Base-by-base conservation (phyloP, 805 yeast genomes). In the Brettanomyces anomalus region DNA sequence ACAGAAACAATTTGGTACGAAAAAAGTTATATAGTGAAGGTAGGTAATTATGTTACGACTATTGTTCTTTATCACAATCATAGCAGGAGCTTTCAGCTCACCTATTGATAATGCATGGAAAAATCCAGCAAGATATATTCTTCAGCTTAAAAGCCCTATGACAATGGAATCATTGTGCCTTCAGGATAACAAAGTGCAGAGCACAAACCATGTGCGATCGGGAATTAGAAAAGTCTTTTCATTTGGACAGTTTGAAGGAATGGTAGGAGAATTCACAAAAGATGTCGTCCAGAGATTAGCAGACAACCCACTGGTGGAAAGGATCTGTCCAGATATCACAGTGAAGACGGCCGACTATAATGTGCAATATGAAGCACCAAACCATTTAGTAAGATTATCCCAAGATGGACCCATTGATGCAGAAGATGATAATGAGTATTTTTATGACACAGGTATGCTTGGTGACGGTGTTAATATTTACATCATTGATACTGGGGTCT, bases 401-500 rank as follows among this genome's bases (percentile, higher is more conserved):
- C 77, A 78, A 47, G 62, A 68, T 21, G 62, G 54, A 1, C 57
- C 55, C 2, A 59, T 55, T 16, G 42, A 43, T 1, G 40, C 36
- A 5, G 40, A 52, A 10, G 55, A 56, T 8, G 61, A 56, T 26
- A 54, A 26, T 62, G 65, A 68, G 14, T 84, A 75, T 54, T 62
- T 65, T 45, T 83, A 72, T 52, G 74, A 76, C 38, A 55, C 56
- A 0, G 58, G 61, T 0, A 58, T 58, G 20, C 58, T 60, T 37
- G 95, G 95, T 0, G 64, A 66, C 41, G 75, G 71, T 35, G 84
- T 85, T 3, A 73, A 74, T 43, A 90, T 81, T 0, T 88, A 88
- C 57, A 76, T 89, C 36, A 70, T 87, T 43, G 97, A 88, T 61
- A 83, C 95, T 2, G 97, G 97, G 13, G 77, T 84, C n/a, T 64